These are phyloP conservation scores for Pyricularia sp. DNA, from an alignment of 2,329 filamentous ascomycete genomes.

Conservation along the genomic window DNA sequence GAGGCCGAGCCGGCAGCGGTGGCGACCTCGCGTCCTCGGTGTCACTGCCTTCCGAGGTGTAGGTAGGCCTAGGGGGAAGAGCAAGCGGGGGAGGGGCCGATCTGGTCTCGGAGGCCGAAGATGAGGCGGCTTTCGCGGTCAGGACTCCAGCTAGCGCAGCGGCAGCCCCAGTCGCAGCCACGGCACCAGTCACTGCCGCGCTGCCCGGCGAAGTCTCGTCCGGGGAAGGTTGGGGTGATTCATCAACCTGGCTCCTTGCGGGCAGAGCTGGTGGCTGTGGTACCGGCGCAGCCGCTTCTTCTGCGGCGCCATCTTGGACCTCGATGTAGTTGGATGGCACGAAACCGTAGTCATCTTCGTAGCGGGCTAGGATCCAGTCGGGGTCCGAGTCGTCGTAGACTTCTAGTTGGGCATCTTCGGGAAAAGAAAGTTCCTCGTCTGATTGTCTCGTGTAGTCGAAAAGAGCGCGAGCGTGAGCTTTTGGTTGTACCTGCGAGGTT, in stretches of 20 bases:
- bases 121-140: constrained; percentile 31
- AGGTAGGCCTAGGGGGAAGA: constrained; percentile 40
- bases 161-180: constrained; percentile 34
- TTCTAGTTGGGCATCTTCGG: constrained; percentile 73
- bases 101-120: constrained; percentile 23
- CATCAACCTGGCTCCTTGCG: constrained; percentile 26
- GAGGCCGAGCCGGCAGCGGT: constrained; percentile 52
- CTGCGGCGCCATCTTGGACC: constrained; percentile 35
- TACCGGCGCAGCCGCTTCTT: constrained; percentile 19
- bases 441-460: constrained; percentile 97
- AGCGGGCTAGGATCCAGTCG: constrained; percentile 91
- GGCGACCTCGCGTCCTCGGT: constrained; percentile 53
- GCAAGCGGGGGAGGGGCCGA: constrained; percentile 35
- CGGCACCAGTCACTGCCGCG: constrained; percentile 10
- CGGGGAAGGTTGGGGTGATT: constrained; percentile 24
- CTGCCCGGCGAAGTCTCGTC: constrained; percentile 18
- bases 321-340: constrained; percentile 96
- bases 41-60: constrained; percentile 60
- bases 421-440: constrained; percentile 93
- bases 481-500: constrained; percentile 41
- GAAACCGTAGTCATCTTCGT: constrained; percentile 82
- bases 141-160: constrained; percentile 48
- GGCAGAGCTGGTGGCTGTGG: constrained; percentile 33
- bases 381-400: constrained; percentile 89
- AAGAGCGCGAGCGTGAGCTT: constrained; percentile 70